Evolutionary conservation across 805 yeast genomes (phyloP), one percentile per base, ranked within the genome.

Genomic region (Wickerhamiella spandovensis): DNA sequence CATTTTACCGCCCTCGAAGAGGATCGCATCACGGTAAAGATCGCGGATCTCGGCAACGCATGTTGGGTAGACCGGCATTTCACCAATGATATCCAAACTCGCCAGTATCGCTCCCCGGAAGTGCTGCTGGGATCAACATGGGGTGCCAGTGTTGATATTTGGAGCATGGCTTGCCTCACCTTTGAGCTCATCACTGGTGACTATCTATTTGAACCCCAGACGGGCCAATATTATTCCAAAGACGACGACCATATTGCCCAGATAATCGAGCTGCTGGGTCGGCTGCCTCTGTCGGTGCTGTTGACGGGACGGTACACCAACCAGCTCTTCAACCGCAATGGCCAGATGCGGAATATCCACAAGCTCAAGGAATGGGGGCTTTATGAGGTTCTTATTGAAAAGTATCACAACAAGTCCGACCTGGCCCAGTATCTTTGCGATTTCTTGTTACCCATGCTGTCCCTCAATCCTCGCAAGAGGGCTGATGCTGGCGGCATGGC

Each of bases 221-320:
- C 58, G 37, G 70, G 70, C 32, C 45, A 57, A 39, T 71, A 83
- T 4, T 90, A 86, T 67, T 64, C 81, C 46, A 89, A 89, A 61
- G 95, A 89, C 65, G 97, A 90, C 62, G 98, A 92, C 64, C 98
- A 92, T 65, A 74, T 92, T 58, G 97, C 97, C 0, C 97, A 92
- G 65, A 86, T 92, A 13, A 80, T 92, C 35, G 97, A 90, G 65
- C 70, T 85, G 17, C 63, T 85, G 48, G 90, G 94, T 1, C 73
- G 76, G 30, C 69, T 83, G 49, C 94, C 95, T 1, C 58, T 76
- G 15, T 69, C 72, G 46, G 61, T 81, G 58, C 64, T 82, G 48
- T 70, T 75, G 65, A 73, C 78, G 55, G 81, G 88, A 46, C 74
- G 75, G 64, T 73, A 80, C 70, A 66, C 84, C 8, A 62, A 76